Evolutionary conservation across 495 filamentous ascomycete genomes (phyloP), one percentile per base, ranked within the genome.

Genomic region (Talaromyces liani): DNA sequence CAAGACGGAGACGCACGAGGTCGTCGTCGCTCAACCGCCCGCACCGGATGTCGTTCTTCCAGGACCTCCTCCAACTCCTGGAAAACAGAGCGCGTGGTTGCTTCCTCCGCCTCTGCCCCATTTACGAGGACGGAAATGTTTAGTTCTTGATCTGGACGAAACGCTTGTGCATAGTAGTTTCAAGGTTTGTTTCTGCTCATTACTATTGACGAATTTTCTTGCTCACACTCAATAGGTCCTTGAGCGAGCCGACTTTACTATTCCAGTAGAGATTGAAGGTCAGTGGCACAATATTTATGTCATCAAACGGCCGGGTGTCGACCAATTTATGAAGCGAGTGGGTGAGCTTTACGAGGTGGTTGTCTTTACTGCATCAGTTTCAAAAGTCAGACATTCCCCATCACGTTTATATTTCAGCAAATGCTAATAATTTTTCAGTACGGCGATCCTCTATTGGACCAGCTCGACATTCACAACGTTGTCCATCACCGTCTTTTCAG

Each of bases 271-370:
- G 72, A 99, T 99, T 64, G 94, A 99, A 75, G 94, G 94, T 16
- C 94, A 97, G 72, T 97, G 92, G 71, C 94, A 99, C 75, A 99
- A 99, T 67, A 96, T 99, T 14, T 99, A 99, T 73, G 94, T 99
- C 58, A 98, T 98, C 73, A 99, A 99, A 76, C 86, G 94, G 62
- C 94, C 94, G 24, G 94, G 94, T 29, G 94, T 98, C 16, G 94
- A 99, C 71, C 87, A 93, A 65, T 99, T 99, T 75, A 96, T 99
- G 92, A 99, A 98, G 77, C 83, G 94, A 33, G 92, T 99, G 34
- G 94, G 94, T 49, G 94, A 99, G 76, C 80, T 99, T 53, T 99
- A 98, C 71, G 94, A 99, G 73, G 91, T 99, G 39, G 94, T 99
- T 49, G 93, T 99, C 54, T 99, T 99, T 71, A 99, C 94, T 33